Percentiles rank a stretch among this genome's conserved stretches.
Conservation (phyloP, 73 alveolate species). For the Tetrahymena thermophila region DNA sequence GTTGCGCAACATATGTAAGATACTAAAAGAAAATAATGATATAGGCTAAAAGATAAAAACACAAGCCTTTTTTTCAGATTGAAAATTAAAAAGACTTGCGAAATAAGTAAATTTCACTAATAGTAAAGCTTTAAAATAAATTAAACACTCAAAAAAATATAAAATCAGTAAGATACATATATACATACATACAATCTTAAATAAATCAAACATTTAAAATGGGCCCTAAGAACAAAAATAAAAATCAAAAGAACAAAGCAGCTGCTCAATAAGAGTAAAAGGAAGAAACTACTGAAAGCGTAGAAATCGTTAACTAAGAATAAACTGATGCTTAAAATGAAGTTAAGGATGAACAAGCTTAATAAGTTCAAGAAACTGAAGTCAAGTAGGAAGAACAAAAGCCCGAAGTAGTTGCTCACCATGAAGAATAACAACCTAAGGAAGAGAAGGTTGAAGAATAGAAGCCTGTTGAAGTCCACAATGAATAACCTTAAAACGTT, state of each 20-base stretch:
- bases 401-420: neutral
- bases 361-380: neutral
- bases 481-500: neutral
- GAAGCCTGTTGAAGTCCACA: neutral
- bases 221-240: neutral
- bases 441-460: neutral
- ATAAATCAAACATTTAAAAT: neutral
- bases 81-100: neutral
- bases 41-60: neutral
- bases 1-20: neutral
- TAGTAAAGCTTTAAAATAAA: neutral
- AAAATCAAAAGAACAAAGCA: neutral
- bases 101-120: neutral
- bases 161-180: neutral
- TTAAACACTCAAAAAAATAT: neutral
- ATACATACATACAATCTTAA: too few relatives aligned
- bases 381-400: neutral
- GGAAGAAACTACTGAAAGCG: neutral
- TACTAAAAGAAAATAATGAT: neutral
- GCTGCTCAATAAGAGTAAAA: neutral
- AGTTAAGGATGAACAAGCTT: neutral
- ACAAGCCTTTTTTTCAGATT: neutral
- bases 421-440: neutral
- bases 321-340: neutral
- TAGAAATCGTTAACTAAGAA: neutral